Conservation (phyloP, 169 alveolate species). For the Plasmodium fragile region DNA sequence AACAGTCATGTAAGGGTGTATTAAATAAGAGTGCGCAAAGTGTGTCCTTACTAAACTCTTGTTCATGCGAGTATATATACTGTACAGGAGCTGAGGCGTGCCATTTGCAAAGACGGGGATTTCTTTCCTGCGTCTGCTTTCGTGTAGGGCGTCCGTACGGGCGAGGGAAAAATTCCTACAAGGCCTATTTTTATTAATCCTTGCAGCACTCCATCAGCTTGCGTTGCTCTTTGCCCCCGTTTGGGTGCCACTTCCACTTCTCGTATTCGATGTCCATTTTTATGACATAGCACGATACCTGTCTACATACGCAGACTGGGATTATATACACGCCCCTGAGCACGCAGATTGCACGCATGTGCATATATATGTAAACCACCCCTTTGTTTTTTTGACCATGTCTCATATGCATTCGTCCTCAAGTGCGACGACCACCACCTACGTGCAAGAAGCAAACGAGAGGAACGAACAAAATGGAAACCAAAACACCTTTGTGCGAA, state of each 20-base stretch:
- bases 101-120: not conserved
- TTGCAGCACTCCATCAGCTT: not conserved
- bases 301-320: constrained; percentile 3
- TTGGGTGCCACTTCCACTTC: not conserved
- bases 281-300: not conserved
- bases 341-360: not conserved
- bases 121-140: not conserved
- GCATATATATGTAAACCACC: not conserved
- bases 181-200: not conserved
- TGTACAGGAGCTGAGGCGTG: not conserved
- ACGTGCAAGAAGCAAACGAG: constrained; percentile 42
- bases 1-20: not conserved
- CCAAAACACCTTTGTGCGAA: constrained; percentile 29
- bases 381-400: constrained; percentile 22
- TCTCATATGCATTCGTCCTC: constrained; percentile 54
- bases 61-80: not conserved
- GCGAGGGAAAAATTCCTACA: not conserved
- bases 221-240: not conserved
- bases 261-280: not conserved
- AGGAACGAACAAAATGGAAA: constrained; percentile 50
- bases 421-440: constrained; percentile 48
- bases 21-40: not conserved
- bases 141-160: not conserved
- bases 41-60: not conserved
- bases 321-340: not conserved